Base-by-base conservation (phyloP, 2,329 filamentous ascomycete genomes). In the Periconia macrospinosa region DNA sequence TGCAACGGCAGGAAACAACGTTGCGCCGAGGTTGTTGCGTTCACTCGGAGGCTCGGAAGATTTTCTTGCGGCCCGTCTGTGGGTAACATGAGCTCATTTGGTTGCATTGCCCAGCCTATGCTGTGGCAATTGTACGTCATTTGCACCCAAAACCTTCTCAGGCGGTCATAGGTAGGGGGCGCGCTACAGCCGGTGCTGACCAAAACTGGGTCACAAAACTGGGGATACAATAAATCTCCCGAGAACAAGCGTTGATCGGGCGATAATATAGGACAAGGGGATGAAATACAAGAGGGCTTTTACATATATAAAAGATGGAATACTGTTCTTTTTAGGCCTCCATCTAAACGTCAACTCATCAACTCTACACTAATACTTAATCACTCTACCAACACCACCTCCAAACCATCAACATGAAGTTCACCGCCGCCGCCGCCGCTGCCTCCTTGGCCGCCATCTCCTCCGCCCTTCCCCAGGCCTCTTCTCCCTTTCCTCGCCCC, bases 391-490 rank as follows among this genome's bases (percentile, higher is more conserved):
- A 15, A 41, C 19, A 20, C 30, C 23, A n/a, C 23, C 46, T 15
- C 11, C 27, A 15, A 14, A 58, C 46, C 55, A 53, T 53, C 64
- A 67, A 62, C 15, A 71, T 72, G 69, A 64, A 68, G 56, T 68
- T 67, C 63, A 69, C 61, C 49, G 55, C 60, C 53, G 54, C 61
- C 47, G 55, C 64, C 54, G 42, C 67, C 47, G 57, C 61, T 47
- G 57, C 62, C 41, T 56, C 76, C 45, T 60, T 72, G 49, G 72
- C 70, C 30, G 62, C 71, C 45, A 65, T 70, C 44, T 68, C 66
- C 43, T 59, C 66, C 45, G 56, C 65, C 48, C 45, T 62, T 40
- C 59, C 57, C 44, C 42, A 52, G 43, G 44, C 30, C 63, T 7
- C 8, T 13, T 53, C 68, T 45, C 58, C 63, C 18, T 58, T 61